Base-by-base conservation (phyloP, 225 moss, liverwort and hornwort species). In the Physcomitrellopsis africana region DNA sequence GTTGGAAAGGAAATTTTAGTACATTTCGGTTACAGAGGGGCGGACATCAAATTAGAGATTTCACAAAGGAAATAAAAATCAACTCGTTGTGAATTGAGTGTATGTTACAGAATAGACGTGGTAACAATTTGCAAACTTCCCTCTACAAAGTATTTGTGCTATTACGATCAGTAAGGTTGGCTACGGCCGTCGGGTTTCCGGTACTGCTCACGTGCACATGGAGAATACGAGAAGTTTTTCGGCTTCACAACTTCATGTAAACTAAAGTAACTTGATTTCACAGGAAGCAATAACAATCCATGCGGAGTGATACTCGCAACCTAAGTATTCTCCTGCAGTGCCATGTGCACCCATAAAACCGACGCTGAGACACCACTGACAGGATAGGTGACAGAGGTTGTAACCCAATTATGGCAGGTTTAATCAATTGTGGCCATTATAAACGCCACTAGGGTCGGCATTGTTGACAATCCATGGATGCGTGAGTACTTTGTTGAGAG, bases 401-500 rank as follows among this genome's bases (percentile, higher is more conserved):
- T 24, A n/a, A 17, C 37, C 17, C 41, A 63, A 22, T 24, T 11
- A 0, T 10, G 3, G 41, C 4, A 23, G 12, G 0, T 12, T 3
- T 0, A 1, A 12, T 84, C 67, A 84, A 49, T 69, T 77, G 32
- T 81, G 78, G 45, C 78, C 75, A 8, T 59, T 11, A 11, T 85
- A 85, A 20, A 88, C 69, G 6, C 89, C 86, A 47, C 75, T 93
- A 4, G 89, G 68, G 51, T 90, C 91, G 0, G 92, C 92, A 65
- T 93, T 90, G 20, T 85, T 82, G 69, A 88, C 89, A 58, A 96
- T 92, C 96, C 96, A 96, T 7, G 96, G 92, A 46, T 96, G 96
- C 12, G 69, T 41, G 10, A 96, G 71, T 20, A 93, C 92, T 70
- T 90, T 86, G 22, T 82, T 78, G 7, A 96, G 86, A 7, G 93